Percentiles rank a stretch among this genome's conserved stretches.
Evolutionary conservation across 345 rosid genomes (phyloP).

Genomic region (Punica granatum): DNA sequence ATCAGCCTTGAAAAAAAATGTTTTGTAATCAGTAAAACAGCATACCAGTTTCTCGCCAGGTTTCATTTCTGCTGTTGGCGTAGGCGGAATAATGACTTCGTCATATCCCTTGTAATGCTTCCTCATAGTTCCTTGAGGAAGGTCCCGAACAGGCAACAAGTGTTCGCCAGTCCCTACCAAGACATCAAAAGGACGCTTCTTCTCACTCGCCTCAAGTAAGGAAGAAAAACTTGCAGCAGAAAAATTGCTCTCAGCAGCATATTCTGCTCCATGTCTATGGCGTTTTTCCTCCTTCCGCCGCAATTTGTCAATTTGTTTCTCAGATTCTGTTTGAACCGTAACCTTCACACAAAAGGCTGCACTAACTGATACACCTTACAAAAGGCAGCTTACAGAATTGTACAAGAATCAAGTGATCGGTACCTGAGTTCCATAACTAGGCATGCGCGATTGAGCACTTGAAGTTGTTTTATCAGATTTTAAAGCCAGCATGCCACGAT

Average conservation of each 20-base stretch:
- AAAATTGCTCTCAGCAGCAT: conserved; percentile 53
- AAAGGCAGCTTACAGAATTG: not conserved
- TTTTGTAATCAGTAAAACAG: not conserved
- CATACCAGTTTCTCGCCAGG: conserved; percentile 92
- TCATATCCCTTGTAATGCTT: conserved; percentile 87
- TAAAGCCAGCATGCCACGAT: conserved; percentile 55
- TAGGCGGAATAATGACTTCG: conserved; percentile 86
- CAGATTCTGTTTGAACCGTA: conserved; percentile 88
- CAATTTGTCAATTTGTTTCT: conserved; percentile 82
- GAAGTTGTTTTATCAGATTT: conserved; percentile 67
- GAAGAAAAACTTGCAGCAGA: conserved; percentile 72
- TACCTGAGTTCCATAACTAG: conserved; percentile 98
- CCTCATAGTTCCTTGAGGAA: conserved; percentile 88
- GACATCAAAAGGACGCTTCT: conserved; percentile 56
- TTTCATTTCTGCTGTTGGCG: conserved; percentile 86
- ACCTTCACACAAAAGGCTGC: conserved; percentile 43
- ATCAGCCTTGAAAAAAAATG: not conserved
- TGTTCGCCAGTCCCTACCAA: conserved; percentile 62
- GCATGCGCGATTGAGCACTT: conserved; percentile 70
- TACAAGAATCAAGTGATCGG: not conserved
- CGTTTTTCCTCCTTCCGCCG: conserved; percentile 96
- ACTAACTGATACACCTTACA: not conserved
- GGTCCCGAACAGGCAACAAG: conserved; percentile 54
- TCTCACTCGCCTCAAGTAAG: conserved; percentile 86
- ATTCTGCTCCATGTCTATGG: conserved; percentile 64